These are phyloP conservation scores for Rhinocladiella mackenziei DNA, from an alignment of 2,329 filamentous ascomycete genomes.

Conservation along the genomic window DNA sequence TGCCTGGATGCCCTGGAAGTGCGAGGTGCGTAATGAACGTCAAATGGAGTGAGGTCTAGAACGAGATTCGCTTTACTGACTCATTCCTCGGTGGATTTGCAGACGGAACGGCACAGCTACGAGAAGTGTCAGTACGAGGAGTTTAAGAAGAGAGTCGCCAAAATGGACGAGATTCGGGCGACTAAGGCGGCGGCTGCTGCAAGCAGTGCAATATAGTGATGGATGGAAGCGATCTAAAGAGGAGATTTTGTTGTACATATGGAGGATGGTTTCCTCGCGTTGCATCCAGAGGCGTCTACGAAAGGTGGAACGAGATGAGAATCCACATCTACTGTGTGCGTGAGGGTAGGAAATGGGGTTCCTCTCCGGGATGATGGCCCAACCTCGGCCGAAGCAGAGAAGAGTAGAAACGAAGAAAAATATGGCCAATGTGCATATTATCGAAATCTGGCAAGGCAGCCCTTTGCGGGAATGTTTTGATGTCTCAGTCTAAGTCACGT, in stretches of 20 bases:
- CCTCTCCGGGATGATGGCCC: no score
- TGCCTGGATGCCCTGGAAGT: conserved; percentile 97
- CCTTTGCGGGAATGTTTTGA: no score
- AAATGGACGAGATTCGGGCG: conserved; percentile 94
- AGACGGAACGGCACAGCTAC: conserved; percentile 96
- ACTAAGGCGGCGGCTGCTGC: conserved; percentile 51
- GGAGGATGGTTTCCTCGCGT: neutral
- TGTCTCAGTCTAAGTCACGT: no score
- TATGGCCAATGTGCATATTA: no score
- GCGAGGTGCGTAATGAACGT: conserved; percentile 63
- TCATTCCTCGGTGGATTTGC: conserved; percentile 13
- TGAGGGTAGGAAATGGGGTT: no score
- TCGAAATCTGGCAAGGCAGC: no score
- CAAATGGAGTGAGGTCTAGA: neutral
- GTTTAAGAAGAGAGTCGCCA: conserved; percentile 96
- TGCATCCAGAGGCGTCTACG: neutral
- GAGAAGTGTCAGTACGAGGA: conserved; percentile 99
- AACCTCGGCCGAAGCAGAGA: no score
- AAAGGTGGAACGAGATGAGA: neutral
- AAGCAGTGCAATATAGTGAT: neutral
- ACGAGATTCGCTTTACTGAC: conserved; percentile 5
- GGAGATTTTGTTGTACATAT: conserved; percentile 5
- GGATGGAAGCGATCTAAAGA: neutral
- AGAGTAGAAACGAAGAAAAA: no score
- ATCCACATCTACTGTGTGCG: no score